A percentile compares a stretch with the other conserved stretches of the same genome.
Conservation (phyloP, 768 basidiomycete species). For the Mycena rosella region DNA sequence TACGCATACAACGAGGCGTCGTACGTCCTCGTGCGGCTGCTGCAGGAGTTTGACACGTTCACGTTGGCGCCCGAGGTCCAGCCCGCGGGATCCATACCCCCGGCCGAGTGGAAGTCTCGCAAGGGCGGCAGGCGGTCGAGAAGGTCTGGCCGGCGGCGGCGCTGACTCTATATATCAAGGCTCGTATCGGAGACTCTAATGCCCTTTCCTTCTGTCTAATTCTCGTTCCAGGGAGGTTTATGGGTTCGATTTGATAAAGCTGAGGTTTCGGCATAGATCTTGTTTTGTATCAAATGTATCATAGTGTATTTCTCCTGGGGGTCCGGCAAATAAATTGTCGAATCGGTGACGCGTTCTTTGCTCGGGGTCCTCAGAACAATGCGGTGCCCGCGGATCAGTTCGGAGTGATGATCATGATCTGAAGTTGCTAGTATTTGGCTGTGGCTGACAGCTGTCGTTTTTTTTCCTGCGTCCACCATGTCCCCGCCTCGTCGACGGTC, state of each 20-base stretch:
- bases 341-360: too few species aligned
- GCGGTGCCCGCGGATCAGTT: too few species aligned
- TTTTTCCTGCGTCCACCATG: too few species aligned
- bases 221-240: conserved; percentile 62
- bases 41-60: conserved; percentile 75
- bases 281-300: conserved; percentile 14
- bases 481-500: too few species aligned
- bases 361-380: too few species aligned
- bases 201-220: conserved; percentile 21
- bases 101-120: conserved; percentile 64
- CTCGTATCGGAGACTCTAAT: conserved; percentile 47
- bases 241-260: conserved; percentile 64
- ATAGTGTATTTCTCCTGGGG: conserved; percentile 20
- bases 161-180: conserved; percentile 77
- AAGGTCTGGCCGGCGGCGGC: conserved; percentile 73
- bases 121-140: conserved; percentile 68
- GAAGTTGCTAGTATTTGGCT: too few species aligned
- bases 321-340: not conserved
- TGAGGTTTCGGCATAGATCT: conserved; percentile 15
- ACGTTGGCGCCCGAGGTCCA: conserved; percentile 72
- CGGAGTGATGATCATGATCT: too few species aligned
- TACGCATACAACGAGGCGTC: conserved; percentile 84
- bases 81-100: conserved; percentile 72
- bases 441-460: too few species aligned
- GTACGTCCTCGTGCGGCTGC: conserved; percentile 76